Evolutionary conservation across 2,329 filamentous ascomycete species (phyloP), one percentile per base, ranked within the genome.

Genomic region (Ciborinia camelliae): DNA sequence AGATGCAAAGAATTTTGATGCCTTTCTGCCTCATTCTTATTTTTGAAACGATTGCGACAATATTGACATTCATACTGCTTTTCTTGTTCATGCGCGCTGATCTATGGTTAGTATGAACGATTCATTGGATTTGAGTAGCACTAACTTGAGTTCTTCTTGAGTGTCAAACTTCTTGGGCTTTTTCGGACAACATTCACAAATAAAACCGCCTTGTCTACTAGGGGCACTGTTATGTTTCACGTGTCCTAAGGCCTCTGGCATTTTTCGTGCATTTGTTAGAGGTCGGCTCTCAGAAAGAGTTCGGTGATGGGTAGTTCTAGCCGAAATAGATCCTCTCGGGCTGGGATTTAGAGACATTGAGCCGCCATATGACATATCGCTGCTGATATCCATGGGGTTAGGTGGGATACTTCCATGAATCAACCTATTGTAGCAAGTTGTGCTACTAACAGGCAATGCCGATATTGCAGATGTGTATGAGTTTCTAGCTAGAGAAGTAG

Each of bases 21-120:
- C 39, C 95, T 87, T 77, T 98, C 94, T 2, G 93, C 93, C 79
- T 98, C 95, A 73, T 98, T 98, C 79, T 98, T 98, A 80, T 98
- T 98, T 79, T 98, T 98, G 81, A 98, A 98, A 14, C 94, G 88
- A 75, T 97, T 97, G 50, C 90, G 90, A 76, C 94, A 98, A 76
- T 91, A 98, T 35, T 87, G 84, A 77, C 94, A 98, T 68, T 91
- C 91, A 76, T 97, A 98, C 77, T 98, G 94, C 77, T 98, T 98
- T 77, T 98, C 95, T 74, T 91, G 88, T 77, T 95, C 91, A 76
- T 98, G 94, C 52, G 88, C 81, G 69, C 94, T 97, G 74, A 23
- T 62, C 18, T 18, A 61, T 55, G 58, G 68, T 75, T 68, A 75
- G 73, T 73, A 68, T 64, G 48, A 30, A 55, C 54, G 47, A 37